Percentiles rank a stretch among this genome's conserved stretches.
Conservation (phyloP, 106 monocot genomes). For the Acorus calamus region DNA sequence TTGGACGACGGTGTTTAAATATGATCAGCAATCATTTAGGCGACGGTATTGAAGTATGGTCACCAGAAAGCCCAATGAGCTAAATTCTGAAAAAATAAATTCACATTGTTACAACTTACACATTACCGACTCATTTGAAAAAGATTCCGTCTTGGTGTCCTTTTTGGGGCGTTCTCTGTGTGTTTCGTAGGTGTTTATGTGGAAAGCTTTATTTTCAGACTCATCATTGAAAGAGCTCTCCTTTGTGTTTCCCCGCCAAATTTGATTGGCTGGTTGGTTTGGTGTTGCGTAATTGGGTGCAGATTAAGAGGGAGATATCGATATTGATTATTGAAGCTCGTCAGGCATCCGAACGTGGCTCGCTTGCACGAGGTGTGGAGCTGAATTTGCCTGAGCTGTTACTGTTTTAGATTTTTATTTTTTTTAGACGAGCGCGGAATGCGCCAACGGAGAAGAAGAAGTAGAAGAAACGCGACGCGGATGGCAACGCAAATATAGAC, state of each 20-base stretch:
- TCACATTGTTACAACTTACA: no score
- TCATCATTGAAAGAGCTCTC: constrained; percentile 1
- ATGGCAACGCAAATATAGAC: no score
- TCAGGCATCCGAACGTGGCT: constrained; percentile 72
- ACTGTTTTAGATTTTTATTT: neutral
- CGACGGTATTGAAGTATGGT: no score
- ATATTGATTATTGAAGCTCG: constrained; percentile 79
- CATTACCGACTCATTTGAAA: no score
- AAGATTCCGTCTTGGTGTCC: no score
- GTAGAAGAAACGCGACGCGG: no score
- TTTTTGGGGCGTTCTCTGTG: no score
- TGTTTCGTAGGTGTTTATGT: neutral
- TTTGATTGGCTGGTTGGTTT: no score
- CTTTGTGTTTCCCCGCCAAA: neutral
- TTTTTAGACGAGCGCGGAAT: constrained; percentile 7
- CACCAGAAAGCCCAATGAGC: no score
- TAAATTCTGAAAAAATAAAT: no score
- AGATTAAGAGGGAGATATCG: constrained; percentile 76
- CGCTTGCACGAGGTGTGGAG: constrained; percentile 56
- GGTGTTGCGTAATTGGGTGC: constrained; percentile 9
- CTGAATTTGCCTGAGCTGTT: neutral
- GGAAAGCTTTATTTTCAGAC: neutral
- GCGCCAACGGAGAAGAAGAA: neutral
- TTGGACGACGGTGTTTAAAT: no score
- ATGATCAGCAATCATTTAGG: no score